A percentile compares a stretch with the other conserved stretches of the same genome.
Evolutionary conservation across 2,329 filamentous ascomycete genomes (phyloP).

Genomic region (Trichoderma citrinoviride): DNA sequence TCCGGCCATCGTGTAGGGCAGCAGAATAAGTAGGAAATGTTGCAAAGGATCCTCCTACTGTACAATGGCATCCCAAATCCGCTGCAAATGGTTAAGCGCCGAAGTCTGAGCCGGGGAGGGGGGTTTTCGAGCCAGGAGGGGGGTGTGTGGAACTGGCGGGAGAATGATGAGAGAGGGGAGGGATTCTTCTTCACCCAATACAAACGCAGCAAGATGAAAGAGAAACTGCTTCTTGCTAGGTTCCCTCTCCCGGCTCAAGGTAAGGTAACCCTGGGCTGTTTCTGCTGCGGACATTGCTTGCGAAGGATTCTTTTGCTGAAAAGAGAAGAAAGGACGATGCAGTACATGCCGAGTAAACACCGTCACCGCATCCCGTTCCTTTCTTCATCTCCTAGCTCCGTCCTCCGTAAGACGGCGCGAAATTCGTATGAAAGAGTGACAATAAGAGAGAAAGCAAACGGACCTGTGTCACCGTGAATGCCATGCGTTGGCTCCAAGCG

Average conservation of each 20-base stretch:
- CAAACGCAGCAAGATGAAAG: neutral
- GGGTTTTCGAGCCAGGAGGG: neutral
- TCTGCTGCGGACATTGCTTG: neutral
- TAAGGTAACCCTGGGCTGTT: no score
- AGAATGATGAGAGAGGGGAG: neutral
- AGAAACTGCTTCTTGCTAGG: neutral
- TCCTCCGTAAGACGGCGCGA: no score
- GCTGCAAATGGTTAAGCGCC: conserved; percentile 1
- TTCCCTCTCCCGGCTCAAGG: neutral
- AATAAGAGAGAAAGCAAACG: no score
- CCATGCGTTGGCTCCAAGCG: no score
- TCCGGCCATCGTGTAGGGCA: neutral
- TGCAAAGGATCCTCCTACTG: neutral
- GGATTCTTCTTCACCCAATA: neutral
- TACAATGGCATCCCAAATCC: neutral
- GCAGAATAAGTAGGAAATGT: neutral
- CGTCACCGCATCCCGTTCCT: neutral
- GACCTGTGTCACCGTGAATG: no score
- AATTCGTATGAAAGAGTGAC: no score
- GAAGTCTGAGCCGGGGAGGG: neutral
- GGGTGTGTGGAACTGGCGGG: neutral
- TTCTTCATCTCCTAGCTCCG: neutral
- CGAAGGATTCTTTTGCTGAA: neutral
- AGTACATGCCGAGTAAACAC: neutral
- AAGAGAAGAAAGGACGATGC: neutral